Evolutionary conservation across 2,329 filamentous ascomycete species (phyloP).

Genomic region (Aspergillus spinulosporus): DNA sequence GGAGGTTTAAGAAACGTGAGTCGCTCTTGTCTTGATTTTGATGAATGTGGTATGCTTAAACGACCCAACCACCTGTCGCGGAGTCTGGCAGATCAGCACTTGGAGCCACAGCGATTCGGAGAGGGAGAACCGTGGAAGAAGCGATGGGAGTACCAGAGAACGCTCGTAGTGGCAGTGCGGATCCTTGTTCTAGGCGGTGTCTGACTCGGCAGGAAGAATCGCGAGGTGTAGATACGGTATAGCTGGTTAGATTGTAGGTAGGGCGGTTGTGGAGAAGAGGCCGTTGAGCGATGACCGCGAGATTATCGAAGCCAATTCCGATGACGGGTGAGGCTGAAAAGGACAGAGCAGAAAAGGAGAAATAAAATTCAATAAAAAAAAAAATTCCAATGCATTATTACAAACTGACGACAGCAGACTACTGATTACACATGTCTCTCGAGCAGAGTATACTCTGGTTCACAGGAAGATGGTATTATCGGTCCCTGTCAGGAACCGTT

Average conservation of each 20-base stretch:
- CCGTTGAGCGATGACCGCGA: background rate
- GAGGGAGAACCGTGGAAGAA: background rate
- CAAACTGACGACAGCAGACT: background rate
- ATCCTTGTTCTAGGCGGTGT: slow-evolving; percentile 4
- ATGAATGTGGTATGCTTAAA: background rate
- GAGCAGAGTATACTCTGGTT: background rate
- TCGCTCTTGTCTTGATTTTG: background rate
- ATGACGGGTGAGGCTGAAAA: slow-evolving; percentile 11
- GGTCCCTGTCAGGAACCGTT: background rate
- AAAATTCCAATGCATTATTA: background rate
- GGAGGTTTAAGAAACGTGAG: background rate
- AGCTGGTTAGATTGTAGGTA: background rate
- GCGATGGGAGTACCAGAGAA: background rate
- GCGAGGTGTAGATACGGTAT: background rate
- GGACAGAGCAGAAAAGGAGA: background rate
- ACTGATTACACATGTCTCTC: background rate
- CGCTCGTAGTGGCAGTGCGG: background rate
- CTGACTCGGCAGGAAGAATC: background rate
- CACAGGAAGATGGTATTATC: background rate
- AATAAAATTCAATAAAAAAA: background rate
- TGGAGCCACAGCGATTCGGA: background rate
- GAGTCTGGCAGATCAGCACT: slow-evolving; percentile 1
- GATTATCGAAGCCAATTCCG: slow-evolving; percentile 6
- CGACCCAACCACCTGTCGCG: slow-evolving; percentile 1
- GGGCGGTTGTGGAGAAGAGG: slow-evolving; percentile 3